Evolutionary conservation across 257 asterid genomes (phyloP), one percentile per base, ranked within the genome.

Genomic region (Eucommia ulmoides): DNA sequence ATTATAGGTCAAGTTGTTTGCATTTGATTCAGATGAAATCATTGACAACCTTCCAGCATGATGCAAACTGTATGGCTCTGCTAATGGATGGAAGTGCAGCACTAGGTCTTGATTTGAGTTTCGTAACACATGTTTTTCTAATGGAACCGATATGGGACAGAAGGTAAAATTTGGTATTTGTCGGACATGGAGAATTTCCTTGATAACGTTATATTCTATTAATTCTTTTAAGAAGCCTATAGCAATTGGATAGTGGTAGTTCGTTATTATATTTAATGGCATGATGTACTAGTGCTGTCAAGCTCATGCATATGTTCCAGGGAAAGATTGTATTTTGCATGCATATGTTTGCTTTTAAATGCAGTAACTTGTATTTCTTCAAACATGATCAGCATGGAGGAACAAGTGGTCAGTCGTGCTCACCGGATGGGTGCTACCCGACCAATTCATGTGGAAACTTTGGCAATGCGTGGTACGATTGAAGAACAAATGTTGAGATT

Each of bases 141-240:
- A 91, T 86, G 96, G 98, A 91, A 69, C 96, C 98, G 17, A 85
- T 91, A 55, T 91, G 98, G 98, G 98, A 91, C 67, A 82, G 83
- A 72, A 91, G 98, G 98, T 91, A 73, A 54, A 55, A 9, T n/a
- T n/a, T n/a, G n/a, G n/a, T n/a, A n/a, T n/a, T n/a, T n/a, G n/a
- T n/a, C n/a, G n/a, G n/a, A n/a, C n/a, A n/a, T n/a, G n/a, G n/a
- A n/a, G n/a, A n/a, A n/a, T n/a, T n/a, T n/a, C n/a, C n/a, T n/a
- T n/a, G n/a, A n/a, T n/a, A n/a, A n/a, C n/a, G n/a, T n/a, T n/a
- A n/a, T n/a, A n/a, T n/a, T n/a, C n/a, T n/a, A n/a, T n/a, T n/a
- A n/a, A n/a, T n/a, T n/a, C n/a, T n/a, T n/a, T n/a, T n/a, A n/a
- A n/a, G n/a, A n/a, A n/a, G n/a, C n/a, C n/a, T n/a, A n/a, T n/a